Percentiles rank a stretch among this genome's conserved stretches.
Evolutionary conservation across 495 filamentous ascomycete genomes (phyloP).

Genomic region (Elaphomyces granulatus): DNA sequence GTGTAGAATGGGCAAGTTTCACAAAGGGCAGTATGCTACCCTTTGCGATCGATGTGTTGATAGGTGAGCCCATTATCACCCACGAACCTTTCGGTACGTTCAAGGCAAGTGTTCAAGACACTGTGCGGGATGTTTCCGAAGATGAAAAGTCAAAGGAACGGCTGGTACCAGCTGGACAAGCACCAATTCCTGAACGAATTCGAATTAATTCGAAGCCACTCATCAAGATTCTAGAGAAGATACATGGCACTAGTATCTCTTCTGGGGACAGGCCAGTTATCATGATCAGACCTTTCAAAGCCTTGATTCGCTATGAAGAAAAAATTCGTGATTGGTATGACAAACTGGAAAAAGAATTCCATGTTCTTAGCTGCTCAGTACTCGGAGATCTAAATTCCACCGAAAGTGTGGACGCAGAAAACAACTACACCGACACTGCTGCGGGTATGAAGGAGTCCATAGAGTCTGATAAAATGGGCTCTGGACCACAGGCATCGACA

Average conservation of each 20-base stretch:
- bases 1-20: too few relatives aligned
- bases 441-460: not conserved
- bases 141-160: not conserved
- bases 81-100: not conserved
- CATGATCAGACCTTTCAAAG: not conserved
- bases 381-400: too few relatives aligned
- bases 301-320: not conserved
- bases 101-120: not conserved
- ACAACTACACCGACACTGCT: not conserved
- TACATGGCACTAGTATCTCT: not conserved
- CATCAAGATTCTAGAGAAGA: not conserved
- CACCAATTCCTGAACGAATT: not conserved
- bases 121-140: not conserved
- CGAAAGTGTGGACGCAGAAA: too few relatives aligned
- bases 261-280: not conserved
- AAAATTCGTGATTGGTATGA: not conserved
- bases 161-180: not conserved
- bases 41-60: not conserved
- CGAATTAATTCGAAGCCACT: not conserved
- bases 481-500: too few relatives aligned
- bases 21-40: too few relatives aligned
- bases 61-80: not conserved
- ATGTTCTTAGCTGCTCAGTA: too few relatives aligned
- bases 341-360: not conserved
- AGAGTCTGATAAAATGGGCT: too few relatives aligned